phyloP scores from a whole-genome alignment of 768 basidiomycete genomes.

The Leucogyrophana mollusca region DNA sequence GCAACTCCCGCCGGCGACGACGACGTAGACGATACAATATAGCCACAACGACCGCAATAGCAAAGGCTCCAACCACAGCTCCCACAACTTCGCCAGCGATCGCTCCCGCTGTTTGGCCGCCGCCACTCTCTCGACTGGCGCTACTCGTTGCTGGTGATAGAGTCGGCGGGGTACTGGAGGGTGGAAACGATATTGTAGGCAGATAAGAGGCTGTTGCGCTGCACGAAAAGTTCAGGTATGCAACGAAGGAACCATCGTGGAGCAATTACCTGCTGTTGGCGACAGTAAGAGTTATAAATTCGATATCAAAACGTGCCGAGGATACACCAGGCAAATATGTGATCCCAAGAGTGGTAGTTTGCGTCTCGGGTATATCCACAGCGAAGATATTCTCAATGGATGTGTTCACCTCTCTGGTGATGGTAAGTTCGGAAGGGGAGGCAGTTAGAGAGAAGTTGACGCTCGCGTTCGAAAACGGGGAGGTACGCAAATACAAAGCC shows the following conservation, averaged over 20 bases:
- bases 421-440: slow-evolving; percentile 31
- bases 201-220: slow-evolving; percentile 27
- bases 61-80: slow-evolving; percentile 10
- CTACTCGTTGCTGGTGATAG: slow-evolving; percentile 6
- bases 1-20: neutral
- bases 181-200: slow-evolving; percentile 20
- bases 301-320: slow-evolving; percentile 37
- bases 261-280: slow-evolving; percentile 32
- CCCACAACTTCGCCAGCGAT: slow-evolving; percentile 17
- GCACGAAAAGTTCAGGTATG: too few species aligned
- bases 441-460: slow-evolving; percentile 50
- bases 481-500: slow-evolving; percentile 41
- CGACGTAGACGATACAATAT: slow-evolving; percentile 10
- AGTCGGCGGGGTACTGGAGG: slow-evolving; percentile 20
- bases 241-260: too few species aligned
- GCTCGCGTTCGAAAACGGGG: slow-evolving; percentile 46
- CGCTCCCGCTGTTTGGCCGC: slow-evolving; percentile 4
- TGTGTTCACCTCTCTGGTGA: slow-evolving; percentile 40
- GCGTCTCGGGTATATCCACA: slow-evolving; percentile 37
- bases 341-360: slow-evolving; percentile 41
- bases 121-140: slow-evolving; percentile 1
- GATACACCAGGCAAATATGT: slow-evolving; percentile 32
- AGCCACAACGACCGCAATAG: slow-evolving; percentile 6
- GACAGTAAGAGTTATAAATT: slow-evolving; percentile 36
- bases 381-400: slow-evolving; percentile 37